These are phyloP conservation scores for Fermentozyma sake DNA, from an alignment of 1,139 yeast genomes.

Conservation along the genomic window DNA sequence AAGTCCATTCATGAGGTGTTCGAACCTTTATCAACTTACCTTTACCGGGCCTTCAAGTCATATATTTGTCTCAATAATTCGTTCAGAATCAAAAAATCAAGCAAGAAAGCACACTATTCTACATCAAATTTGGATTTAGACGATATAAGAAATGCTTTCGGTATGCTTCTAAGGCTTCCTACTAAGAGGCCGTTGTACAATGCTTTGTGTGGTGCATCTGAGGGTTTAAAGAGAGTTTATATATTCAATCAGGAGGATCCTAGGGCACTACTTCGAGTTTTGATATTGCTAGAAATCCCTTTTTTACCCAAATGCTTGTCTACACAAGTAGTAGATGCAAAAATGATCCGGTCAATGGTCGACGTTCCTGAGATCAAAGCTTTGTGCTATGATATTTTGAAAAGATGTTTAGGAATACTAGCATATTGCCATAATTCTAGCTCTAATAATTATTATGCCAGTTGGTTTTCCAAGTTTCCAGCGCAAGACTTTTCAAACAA, in stretches of 20 bases:
- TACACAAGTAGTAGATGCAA: constrained; percentile 19
- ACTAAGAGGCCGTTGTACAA: constrained; percentile 55
- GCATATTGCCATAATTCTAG: constrained; percentile 44
- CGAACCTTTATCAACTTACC: constrained; percentile 45
- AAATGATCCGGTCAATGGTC: constrained; percentile 22
- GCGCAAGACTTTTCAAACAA: constrained; percentile 37
- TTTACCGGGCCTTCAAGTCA: constrained; percentile 39
- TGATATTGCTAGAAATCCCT: constrained; percentile 63
- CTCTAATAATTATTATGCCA: constrained; percentile 42
- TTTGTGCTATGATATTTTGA: constrained; percentile 59
- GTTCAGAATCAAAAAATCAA: constrained; percentile 28
- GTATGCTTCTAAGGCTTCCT: constrained; percentile 45
- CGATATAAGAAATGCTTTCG: constrained; percentile 42
- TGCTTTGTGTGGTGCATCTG: constrained; percentile 46
- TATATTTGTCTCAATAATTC: constrained; percentile 44
- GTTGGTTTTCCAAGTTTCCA: constrained; percentile 53
- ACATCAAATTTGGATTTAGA: constrained; percentile 43
- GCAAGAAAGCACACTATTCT: constrained; percentile 26
- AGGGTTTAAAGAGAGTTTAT: constrained; percentile 40
- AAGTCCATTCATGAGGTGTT: constrained; percentile 35
- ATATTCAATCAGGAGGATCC: constrained; percentile 35
- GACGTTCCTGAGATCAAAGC: constrained; percentile 50
- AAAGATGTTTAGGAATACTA: constrained; percentile 61
- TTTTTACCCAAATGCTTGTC: constrained; percentile 38
- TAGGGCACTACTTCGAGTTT: constrained; percentile 45